These are phyloP conservation scores for Austroboletus festivus DNA, from an alignment of 768 basidiomycete species.

Conservation along the genomic window DNA sequence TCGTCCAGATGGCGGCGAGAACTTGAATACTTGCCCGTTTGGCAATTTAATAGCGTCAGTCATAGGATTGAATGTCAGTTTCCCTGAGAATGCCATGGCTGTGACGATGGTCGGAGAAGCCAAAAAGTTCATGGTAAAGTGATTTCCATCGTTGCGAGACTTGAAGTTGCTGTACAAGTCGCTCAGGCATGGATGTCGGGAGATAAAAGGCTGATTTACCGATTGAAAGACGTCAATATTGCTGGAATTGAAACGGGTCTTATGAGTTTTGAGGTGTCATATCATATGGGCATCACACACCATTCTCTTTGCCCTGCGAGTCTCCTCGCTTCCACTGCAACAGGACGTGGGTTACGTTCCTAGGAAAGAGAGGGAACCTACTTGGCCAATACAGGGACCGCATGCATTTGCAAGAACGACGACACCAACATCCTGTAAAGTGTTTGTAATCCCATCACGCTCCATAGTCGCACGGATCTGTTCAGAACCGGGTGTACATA, in stretches of 20 bases:
- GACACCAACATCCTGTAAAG: constrained; percentile 87
- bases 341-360: constrained; percentile 6
- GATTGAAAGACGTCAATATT: constrained; percentile 96
- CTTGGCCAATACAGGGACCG: constrained; percentile 97
- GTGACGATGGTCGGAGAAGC: constrained; percentile 97
- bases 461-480: constrained; percentile 98
- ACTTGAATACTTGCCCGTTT: constrained; percentile 78
- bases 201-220: constrained; percentile 41
- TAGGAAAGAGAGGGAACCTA: constrained; percentile 26
- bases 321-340: constrained; percentile 89
- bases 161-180: constrained; percentile 62
- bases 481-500: constrained; percentile 90
- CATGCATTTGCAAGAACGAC: constrained; percentile 96
- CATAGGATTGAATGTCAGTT: constrained; percentile 89
- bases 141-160: constrained; percentile 95
- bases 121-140: constrained; percentile 94
- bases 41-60: constrained; percentile 68
- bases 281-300: constrained; percentile 37
- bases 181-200: background rate
- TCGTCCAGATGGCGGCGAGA: constrained; percentile 78
- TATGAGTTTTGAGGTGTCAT: constrained; percentile 5
- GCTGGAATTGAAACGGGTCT: constrained; percentile 42
- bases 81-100: constrained; percentile 95
- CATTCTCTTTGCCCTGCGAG: constrained; percentile 86
- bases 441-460: constrained; percentile 81